These are phyloP conservation scores for Yarrowia galli DNA, from an alignment of 1,139 yeast genomes.

Conservation along the genomic window DNA sequence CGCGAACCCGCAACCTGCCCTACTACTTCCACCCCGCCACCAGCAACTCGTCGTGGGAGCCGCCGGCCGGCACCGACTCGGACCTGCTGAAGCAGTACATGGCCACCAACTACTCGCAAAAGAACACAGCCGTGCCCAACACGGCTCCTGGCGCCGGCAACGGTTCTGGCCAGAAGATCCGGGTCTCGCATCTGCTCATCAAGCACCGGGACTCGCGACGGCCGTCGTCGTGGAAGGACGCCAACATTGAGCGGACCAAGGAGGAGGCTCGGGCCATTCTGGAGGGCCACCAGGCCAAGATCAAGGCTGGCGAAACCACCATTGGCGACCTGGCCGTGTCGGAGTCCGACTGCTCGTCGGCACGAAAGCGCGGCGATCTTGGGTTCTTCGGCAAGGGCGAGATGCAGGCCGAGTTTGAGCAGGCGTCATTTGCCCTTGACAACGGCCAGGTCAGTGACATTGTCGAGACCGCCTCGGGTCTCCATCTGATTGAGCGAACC, in stretches of 20 bases:
- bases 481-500: slow-evolving; percentile 85
- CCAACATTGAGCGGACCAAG: slow-evolving; percentile 74
- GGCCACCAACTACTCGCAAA: slow-evolving; percentile 49
- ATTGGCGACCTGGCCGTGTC: slow-evolving; percentile 77
- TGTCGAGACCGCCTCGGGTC: slow-evolving; percentile 90
- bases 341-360: slow-evolving; percentile 90
- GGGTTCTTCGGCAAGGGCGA: slow-evolving; percentile 89
- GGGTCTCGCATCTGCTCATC: slow-evolving; percentile 76
- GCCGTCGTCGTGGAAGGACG: slow-evolving; percentile 90
- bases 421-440: slow-evolving; percentile 79
- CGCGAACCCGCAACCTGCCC: slow-evolving; percentile 83
- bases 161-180: slow-evolving; percentile 64
- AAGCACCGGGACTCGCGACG: slow-evolving; percentile 85
- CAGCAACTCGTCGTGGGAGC: slow-evolving; percentile 85
- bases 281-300: slow-evolving; percentile 64
- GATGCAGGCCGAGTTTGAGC: slow-evolving; percentile 95
- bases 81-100: slow-evolving; percentile 66
- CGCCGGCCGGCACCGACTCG: slow-evolving; percentile 83
- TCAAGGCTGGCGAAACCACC: slow-evolving; percentile 72
- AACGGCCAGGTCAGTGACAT: slow-evolving; percentile 85
- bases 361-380: slow-evolving; percentile 86
- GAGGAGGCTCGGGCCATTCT: slow-evolving; percentile 81
- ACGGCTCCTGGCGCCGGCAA: slow-evolving; percentile 46
- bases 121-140: slow-evolving; percentile 42
- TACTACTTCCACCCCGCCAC: slow-evolving; percentile 78